These are phyloP conservation scores for Cronartium quercuum DNA, from an alignment of 1,284 basidiomycete species.

Conservation along the genomic window DNA sequence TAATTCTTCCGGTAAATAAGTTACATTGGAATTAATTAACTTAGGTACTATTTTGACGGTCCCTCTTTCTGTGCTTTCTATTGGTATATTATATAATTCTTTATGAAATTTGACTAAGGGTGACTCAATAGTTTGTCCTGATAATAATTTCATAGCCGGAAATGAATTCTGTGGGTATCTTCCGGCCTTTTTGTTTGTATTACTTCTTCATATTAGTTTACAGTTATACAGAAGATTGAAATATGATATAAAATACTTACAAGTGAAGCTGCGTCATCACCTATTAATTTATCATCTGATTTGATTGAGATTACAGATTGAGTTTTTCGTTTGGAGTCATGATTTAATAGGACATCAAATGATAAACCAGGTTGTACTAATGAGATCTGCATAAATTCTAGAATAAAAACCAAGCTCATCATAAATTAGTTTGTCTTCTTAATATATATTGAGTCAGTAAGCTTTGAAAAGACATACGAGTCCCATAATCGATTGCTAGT, in stretches of 20 bases:
- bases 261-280: constrained; percentile 30
- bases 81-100: constrained; percentile 59
- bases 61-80: constrained; percentile 52
- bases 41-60: constrained; percentile 24
- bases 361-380: constrained; percentile 92
- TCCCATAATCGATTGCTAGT: constrained; percentile 90
- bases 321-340: constrained; percentile 94
- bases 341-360: constrained; percentile 91
- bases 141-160: constrained; percentile 77
- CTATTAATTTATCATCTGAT: constrained; percentile 53
- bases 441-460: neutral
- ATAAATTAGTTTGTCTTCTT: neutral
- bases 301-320: constrained; percentile 78
- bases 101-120: constrained; percentile 57
- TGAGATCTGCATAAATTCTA: constrained; percentile 83
- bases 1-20: constrained; percentile 72
- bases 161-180: constrained; percentile 84
- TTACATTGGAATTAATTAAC: constrained; percentile 9
- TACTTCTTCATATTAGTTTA: neutral
- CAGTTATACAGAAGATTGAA: constrained; percentile 46
- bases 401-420: neutral
- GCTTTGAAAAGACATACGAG: constrained; percentile 51
- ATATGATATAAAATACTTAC: constrained; percentile 42
- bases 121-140: constrained; percentile 62
- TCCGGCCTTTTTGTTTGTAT: constrained; percentile 57